phyloP scores from a whole-genome alignment of 371 early-diverging fungal genomes.

The Mucor mucedo region DNA sequence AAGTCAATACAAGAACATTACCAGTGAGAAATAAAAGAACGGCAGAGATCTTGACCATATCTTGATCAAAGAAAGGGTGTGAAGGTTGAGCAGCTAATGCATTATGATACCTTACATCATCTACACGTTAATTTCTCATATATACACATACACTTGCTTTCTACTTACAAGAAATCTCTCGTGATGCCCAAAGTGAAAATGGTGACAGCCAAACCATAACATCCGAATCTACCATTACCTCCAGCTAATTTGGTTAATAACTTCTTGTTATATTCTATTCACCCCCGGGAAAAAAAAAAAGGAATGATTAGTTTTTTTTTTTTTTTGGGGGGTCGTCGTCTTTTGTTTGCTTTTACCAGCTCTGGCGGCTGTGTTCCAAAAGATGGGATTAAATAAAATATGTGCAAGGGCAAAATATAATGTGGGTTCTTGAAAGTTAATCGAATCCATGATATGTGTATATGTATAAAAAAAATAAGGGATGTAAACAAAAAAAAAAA shows the following conservation, averaged over 20 bases:
- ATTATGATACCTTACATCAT: slow-evolving; percentile 53
- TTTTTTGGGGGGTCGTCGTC: neutral
- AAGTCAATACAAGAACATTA: slow-evolving; percentile 79
- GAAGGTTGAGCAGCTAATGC: slow-evolving; percentile 77
- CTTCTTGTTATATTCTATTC: slow-evolving; percentile 74
- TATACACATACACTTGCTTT: too few relatives aligned
- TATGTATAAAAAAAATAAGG: slow-evolving; percentile 1
- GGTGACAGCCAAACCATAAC: slow-evolving; percentile 79
- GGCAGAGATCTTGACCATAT: slow-evolving; percentile 54
- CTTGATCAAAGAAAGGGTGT: slow-evolving; percentile 52
- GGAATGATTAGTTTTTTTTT: neutral
- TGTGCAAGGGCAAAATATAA: slow-evolving; percentile 71
- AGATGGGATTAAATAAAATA: slow-evolving; percentile 87
- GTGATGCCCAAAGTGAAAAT: slow-evolving; percentile 85
- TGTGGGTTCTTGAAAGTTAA: slow-evolving; percentile 71
- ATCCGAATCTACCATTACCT: slow-evolving; percentile 71
- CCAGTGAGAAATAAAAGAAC: slow-evolving; percentile 66
- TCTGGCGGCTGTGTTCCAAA: slow-evolving; percentile 91
- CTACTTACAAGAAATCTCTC: slow-evolving; percentile 80
- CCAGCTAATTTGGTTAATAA: slow-evolving; percentile 76
- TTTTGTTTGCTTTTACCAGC: slow-evolving; percentile 52
- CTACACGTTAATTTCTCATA: too few relatives aligned
- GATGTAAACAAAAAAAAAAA: slow-evolving; percentile 6
- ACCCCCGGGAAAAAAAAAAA: too few relatives aligned
- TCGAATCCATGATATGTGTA: slow-evolving; percentile 21